Base-by-base conservation (phyloP, 2,329 filamentous ascomycete genomes). In the Pseudodiploospora longispora region DNA sequence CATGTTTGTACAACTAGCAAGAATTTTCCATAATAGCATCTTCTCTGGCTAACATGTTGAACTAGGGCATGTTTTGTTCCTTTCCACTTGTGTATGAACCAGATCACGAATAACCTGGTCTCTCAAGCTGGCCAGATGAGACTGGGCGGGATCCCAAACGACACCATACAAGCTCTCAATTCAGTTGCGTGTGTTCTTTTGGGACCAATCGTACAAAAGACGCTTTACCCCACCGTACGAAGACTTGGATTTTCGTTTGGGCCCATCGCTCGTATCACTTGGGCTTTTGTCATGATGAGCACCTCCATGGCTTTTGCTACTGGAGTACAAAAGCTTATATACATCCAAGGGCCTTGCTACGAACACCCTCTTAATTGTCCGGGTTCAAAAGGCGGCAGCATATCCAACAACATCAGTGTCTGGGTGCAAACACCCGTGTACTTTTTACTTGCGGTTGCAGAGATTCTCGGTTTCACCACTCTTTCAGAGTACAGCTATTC, bases 31-130 rank as follows among this genome's bases (percentile, higher is more conserved):
- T 34, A n/a, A 10, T 33, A 41, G 7, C 6, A 6, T 36, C 5
- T 10, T 9, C 10, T 6, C 29, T 36, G 12, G 7, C 41, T 41
- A 19, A 27, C 6, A 51, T 54, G 52, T 55, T 69, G 49, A 19
- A 7, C 6, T 37, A 37, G 35, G 35, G 35, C 35, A 12, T 78
- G 72, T 61, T 72, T 74, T 47, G 71, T 72, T 27, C 66, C 75
- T 48, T 78, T 74, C 62, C 79, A 74, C 72, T 65, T 80, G 8
- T 69, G 72, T 41, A 78, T 77, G 57, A 69, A 69, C 44, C 76
- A 80, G 53, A 75, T 78, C 58, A 71, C 71, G 50, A 68, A 69
- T 57, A 79, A 79, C 60, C 62, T 79, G 52, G 71, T 76, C 47
- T 71, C 72, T 12, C 75, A 78, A 56, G 72, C 70, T 19, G 65